These are phyloP conservation scores for Chenopodium suecicum DNA, from an alignment of 148 eudicot genomes.

Conservation along the genomic window DNA sequence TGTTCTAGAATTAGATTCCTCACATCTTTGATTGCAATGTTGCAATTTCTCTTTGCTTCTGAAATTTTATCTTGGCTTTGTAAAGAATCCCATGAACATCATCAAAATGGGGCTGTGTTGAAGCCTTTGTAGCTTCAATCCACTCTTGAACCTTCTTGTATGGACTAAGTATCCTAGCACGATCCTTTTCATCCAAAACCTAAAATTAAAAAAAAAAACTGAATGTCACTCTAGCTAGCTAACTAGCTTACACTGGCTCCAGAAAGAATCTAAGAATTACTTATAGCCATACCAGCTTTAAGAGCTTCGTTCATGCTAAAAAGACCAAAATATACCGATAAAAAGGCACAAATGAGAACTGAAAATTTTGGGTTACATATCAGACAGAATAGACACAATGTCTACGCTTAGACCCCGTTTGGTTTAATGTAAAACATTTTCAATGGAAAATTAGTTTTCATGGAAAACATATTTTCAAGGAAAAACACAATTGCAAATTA, in stretches of 20 bases:
- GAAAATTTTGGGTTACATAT: too few species aligned
- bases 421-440: too few species aligned
- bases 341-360: not conserved
- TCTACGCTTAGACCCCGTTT: too few species aligned
- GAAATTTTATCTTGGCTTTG: conserved; percentile 42
- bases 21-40: conserved; percentile 37
- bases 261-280: not conserved
- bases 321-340: not conserved
- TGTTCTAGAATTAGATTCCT: not conserved
- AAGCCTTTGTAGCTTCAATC: conserved; percentile 68
- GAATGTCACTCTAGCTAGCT: not conserved
- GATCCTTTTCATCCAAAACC: conserved; percentile 57
- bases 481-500: too few species aligned
- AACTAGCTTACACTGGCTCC: too few species aligned
- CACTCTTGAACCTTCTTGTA: conserved; percentile 69
- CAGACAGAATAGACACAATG: not conserved
- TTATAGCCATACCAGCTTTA: not conserved
- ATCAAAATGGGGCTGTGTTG: conserved; percentile 76
- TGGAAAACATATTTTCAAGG: too few species aligned
- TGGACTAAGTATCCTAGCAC: conserved; percentile 60
- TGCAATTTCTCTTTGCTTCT: conserved; percentile 33
- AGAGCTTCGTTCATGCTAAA: too few species aligned
- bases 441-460: too few species aligned
- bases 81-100: conserved; percentile 58
- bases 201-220: conserved; percentile 27